Percentiles rank a stretch among this genome's conserved stretches.
These are phyloP conservation scores for Danielia reshetovae DNA, from an alignment of 805 yeast species.

Conservation along the genomic window DNA sequence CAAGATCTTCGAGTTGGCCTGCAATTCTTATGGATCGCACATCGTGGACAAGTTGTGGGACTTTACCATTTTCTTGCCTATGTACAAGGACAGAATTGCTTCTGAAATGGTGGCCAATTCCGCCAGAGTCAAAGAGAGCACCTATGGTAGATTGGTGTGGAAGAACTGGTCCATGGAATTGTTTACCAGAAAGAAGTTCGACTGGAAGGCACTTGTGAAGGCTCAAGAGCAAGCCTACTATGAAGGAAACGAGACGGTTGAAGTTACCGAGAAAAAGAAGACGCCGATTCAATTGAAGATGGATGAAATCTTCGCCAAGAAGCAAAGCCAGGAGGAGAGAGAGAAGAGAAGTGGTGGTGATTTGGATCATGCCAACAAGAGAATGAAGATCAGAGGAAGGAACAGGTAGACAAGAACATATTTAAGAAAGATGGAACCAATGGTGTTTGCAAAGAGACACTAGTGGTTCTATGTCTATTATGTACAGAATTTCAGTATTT, in stretches of 20 bases:
- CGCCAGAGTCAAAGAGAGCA: constrained; percentile 73
- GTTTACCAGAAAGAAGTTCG: constrained; percentile 66
- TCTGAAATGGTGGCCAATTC: constrained; percentile 55
- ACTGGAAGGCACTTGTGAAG: constrained; percentile 72
- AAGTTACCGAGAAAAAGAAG: constrained; percentile 18
- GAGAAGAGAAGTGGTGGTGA: constrained; percentile 24
- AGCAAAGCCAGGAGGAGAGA: constrained; percentile 23
- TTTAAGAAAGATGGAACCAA: too few relatives aligned
- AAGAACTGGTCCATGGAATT: constrained; percentile 90
- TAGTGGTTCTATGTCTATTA: constrained; percentile 1
- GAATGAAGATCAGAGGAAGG: constrained; percentile 9
- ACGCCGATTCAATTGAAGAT: constrained; percentile 41
- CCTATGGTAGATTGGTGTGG: constrained; percentile 91
- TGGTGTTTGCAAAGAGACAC: too few relatives aligned
- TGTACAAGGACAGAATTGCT: constrained; percentile 85
- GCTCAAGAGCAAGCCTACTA: constrained; percentile 34
- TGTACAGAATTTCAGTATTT: neutral
- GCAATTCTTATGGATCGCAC: constrained; percentile 90
- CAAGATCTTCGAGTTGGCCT: constrained; percentile 55
- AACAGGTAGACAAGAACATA: too few relatives aligned
- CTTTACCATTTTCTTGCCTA: constrained; percentile 71
- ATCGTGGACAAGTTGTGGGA: constrained; percentile 80
- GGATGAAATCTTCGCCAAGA: constrained; percentile 34
- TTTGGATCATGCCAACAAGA: constrained; percentile 7
- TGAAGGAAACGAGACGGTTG: constrained; percentile 12